Evolutionary conservation across 108 stramenopile species (phyloP).

Genomic region (Epithemia pelagica): DNA sequence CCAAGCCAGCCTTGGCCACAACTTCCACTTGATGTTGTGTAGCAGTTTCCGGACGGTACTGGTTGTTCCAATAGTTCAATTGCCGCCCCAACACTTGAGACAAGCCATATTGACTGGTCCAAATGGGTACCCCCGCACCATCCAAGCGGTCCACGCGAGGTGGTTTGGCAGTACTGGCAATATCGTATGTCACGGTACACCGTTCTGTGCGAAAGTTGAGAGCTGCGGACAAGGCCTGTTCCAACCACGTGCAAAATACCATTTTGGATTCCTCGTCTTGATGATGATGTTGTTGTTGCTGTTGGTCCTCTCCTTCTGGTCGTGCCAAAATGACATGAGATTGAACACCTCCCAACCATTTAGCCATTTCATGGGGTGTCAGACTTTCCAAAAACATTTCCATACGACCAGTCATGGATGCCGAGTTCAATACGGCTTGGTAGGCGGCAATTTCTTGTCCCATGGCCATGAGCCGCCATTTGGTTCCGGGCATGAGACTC

Average conservation of each 20-base stretch:
- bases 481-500: background rate
- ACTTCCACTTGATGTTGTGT: background rate
- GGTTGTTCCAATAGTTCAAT: background rate
- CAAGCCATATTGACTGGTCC: background rate
- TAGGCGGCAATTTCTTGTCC: constrained; percentile 19
- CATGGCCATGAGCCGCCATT: constrained; percentile 12
- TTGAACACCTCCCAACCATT: background rate
- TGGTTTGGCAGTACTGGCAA: background rate
- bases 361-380: background rate
- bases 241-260: background rate
- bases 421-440: background rate
- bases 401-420: background rate
- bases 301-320: too few species aligned
- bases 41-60: background rate
- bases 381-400: background rate
- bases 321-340: background rate
- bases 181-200: constrained; percentile 2
- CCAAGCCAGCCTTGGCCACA: background rate
- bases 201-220: constrained; percentile 6
- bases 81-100: background rate
- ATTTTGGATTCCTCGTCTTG: background rate
- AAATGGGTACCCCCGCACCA: background rate
- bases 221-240: constrained; percentile 3
- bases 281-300: background rate
- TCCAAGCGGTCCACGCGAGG: background rate